Conservation (phyloP, 768 basidiomycete species). For the Lyophyllum shimeji region DNA sequence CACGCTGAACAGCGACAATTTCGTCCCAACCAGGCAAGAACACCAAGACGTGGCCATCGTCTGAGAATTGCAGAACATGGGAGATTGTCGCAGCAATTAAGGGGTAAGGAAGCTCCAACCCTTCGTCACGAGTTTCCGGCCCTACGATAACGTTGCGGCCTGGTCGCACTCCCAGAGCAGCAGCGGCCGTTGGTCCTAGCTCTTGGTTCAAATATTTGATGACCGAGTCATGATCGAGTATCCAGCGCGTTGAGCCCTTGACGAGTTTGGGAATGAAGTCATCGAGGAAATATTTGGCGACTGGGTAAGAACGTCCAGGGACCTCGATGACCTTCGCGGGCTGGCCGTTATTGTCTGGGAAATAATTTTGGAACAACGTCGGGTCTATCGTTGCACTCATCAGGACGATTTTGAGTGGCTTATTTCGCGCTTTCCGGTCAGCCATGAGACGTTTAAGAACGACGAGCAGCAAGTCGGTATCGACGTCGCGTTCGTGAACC, state of each 20-base stretch:
- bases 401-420: constrained; percentile 81
- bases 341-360: constrained; percentile 57
- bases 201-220: constrained; percentile 73
- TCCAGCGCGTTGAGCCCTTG: constrained; percentile 50
- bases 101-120: constrained; percentile 77
- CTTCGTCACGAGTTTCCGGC: constrained; percentile 34
- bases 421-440: constrained; percentile 66
- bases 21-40: constrained; percentile 96
- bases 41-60: constrained; percentile 85
- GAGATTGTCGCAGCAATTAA: constrained; percentile 81
- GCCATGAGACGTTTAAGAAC: constrained; percentile 82
- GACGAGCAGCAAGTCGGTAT: constrained; percentile 87
- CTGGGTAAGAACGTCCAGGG: constrained; percentile 92
- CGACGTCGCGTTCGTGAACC: constrained; percentile 93
- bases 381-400: constrained; percentile 98
- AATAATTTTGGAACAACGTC: constrained; percentile 85
- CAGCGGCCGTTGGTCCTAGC: constrained; percentile 36
- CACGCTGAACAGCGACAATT: constrained; percentile 69
- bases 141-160: constrained; percentile 11
- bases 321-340: constrained; percentile 75
- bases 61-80: constrained; percentile 69
- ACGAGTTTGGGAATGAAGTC: constrained; percentile 62
- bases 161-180: constrained; percentile 25
- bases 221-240: constrained; percentile 70
- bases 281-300: constrained; percentile 78